These are phyloP conservation scores for Penicillium sp. DNA, from an alignment of 2,329 filamentous ascomycete species.

Conservation along the genomic window DNA sequence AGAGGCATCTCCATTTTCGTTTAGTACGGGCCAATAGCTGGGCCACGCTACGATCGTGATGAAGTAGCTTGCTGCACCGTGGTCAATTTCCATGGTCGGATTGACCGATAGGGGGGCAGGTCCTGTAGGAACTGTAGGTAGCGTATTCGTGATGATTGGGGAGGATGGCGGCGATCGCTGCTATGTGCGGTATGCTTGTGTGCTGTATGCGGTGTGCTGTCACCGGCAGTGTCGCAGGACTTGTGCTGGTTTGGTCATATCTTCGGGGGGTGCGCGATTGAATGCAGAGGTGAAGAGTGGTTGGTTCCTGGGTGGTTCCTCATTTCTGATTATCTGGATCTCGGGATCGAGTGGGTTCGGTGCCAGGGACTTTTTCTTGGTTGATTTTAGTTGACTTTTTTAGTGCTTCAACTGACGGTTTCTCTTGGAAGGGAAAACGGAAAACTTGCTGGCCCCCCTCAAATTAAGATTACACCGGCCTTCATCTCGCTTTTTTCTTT, in stretches of 20 bases:
- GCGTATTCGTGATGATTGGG: slow-evolving; percentile 9
- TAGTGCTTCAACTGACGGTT: no score
- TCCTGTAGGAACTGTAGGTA: not conserved
- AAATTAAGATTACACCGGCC: slow-evolving; percentile 6
- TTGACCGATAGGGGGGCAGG: not conserved
- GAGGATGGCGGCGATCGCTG: not conserved
- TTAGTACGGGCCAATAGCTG: slow-evolving; percentile 11
- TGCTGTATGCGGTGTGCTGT: slow-evolving; percentile 1
- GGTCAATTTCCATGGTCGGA: slow-evolving; percentile 11
- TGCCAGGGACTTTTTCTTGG: not conserved
- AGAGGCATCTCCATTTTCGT: not conserved
- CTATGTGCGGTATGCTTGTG: not conserved
- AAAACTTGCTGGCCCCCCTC: slow-evolving; percentile 23
- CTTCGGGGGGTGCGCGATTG: not conserved
- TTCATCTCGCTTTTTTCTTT: slow-evolving; percentile 2
- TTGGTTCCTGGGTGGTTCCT: slow-evolving; percentile 2
- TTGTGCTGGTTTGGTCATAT: not conserved
- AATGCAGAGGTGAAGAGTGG: not conserved
- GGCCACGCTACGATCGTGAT: slow-evolving; percentile 6
- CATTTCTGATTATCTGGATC: not conserved
- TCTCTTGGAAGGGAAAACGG: slow-evolving; percentile 7
- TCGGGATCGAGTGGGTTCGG: slow-evolving; percentile 19
- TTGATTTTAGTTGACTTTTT: no score
- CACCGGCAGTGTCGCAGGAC: not conserved
- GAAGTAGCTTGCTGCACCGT: not conserved